Evolutionary conservation across 2,329 filamentous ascomycete species (phyloP).

Genomic region (Fusarium anguioides): DNA sequence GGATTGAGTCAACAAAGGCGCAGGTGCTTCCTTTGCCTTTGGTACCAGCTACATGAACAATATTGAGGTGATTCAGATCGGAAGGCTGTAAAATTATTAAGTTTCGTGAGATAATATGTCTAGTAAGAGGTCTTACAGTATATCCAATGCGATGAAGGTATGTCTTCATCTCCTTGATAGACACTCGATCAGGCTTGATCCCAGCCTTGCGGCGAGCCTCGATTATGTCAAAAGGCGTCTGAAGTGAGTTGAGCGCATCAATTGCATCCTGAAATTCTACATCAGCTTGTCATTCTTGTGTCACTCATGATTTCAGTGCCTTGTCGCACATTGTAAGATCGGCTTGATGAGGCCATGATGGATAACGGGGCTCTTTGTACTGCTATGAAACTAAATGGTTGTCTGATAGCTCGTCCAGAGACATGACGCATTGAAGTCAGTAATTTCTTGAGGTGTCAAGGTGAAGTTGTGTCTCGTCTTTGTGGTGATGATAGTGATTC

Average conservation of each 20-base stretch:
- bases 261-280: conserved; percentile 78
- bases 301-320: no score
- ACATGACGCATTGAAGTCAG: conserved; percentile 50
- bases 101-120: neutral
- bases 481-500: conserved; percentile 22
- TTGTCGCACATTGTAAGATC: conserved; percentile 51
- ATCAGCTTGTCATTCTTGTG: conserved; percentile 12
- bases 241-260: conserved; percentile 85
- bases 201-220: conserved; percentile 82
- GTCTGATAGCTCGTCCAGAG: conserved; percentile 42
- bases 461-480: conserved; percentile 7
- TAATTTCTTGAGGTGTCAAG: neutral
- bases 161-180: conserved; percentile 81
- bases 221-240: conserved; percentile 85
- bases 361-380: conserved; percentile 24
- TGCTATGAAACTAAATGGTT: conserved; percentile 37
- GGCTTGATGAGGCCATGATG: conserved; percentile 46
- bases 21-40: conserved; percentile 82
- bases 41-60: conserved; percentile 78
- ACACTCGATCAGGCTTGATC: conserved; percentile 72
- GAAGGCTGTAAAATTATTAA: conserved; percentile 45
- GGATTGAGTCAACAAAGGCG: conserved; percentile 73
- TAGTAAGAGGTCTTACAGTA: conserved; percentile 55
- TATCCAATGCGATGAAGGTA: conserved; percentile 85
- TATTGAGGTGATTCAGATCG: conserved; percentile 70